Conservation (phyloP, 305 asterid species). For the Solanum chacoense region DNA sequence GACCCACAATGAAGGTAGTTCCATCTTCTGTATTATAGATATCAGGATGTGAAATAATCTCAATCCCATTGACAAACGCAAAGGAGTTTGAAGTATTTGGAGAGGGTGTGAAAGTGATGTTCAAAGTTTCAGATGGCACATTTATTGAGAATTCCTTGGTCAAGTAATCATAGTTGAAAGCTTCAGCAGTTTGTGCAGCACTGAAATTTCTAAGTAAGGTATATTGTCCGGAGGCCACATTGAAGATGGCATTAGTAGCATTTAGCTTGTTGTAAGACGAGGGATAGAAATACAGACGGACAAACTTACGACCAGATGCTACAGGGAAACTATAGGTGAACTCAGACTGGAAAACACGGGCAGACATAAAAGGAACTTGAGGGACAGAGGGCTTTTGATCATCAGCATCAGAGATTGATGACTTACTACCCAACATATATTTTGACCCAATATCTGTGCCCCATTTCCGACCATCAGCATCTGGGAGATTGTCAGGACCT, state of each 20-base stretch:
- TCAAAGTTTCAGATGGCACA: conserved; percentile 34
- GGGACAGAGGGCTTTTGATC: conserved; percentile 72
- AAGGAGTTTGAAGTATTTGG: conserved; percentile 31
- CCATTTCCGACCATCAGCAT: conserved; percentile 69
- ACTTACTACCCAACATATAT: conserved; percentile 33
- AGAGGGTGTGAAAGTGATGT: conserved; percentile 54
- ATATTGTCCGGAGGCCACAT: conserved; percentile 44
- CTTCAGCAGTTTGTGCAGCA: conserved; percentile 50
- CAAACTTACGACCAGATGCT: conserved; percentile 62
- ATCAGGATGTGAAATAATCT: conserved; percentile 69
- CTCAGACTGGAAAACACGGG: conserved; percentile 57
- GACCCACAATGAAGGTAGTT: conserved; percentile 19
- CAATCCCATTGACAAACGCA: conserved; percentile 76
- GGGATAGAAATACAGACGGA: conserved; percentile 78
- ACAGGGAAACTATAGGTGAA: conserved; percentile 79
- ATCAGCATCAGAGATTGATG: conserved; percentile 44
- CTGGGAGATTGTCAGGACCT: conserved; percentile 53
- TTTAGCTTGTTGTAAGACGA: conserved; percentile 43
- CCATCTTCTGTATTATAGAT: conserved; percentile 49
- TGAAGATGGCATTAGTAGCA: conserved; percentile 44
- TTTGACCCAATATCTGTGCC: conserved; percentile 62
- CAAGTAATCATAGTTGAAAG: conserved; percentile 55
- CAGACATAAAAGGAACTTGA: conserved; percentile 67
- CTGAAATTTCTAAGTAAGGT: conserved; percentile 66
- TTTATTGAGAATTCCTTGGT: conserved; percentile 66